These are phyloP conservation scores for Aegilops bicornis DNA, from an alignment of 176 grass and related monocot species.

Conservation along the genomic window DNA sequence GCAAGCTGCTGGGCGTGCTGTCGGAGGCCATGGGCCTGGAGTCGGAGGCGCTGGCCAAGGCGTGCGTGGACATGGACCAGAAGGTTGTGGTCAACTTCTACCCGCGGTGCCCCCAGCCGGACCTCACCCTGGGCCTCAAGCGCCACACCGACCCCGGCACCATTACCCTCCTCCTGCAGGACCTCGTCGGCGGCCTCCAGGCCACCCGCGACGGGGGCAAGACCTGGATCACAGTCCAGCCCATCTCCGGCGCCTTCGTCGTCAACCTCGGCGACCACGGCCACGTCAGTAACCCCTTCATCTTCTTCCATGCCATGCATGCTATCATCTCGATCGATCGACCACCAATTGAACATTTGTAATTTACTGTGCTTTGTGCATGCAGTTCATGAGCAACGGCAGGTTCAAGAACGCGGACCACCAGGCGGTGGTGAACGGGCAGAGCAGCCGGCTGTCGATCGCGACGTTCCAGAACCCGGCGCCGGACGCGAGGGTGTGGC, in stretches of 20 bases:
- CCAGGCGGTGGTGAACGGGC: constrained; percentile 88
- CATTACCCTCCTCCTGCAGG: constrained; percentile 89
- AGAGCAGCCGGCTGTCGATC: constrained; percentile 68
- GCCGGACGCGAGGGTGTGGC: constrained; percentile 69
- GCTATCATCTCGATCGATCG: background rate
- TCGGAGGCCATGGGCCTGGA: constrained; percentile 90
- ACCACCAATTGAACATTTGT: background rate
- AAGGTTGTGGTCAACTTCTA: constrained; percentile 97
- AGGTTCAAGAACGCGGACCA: constrained; percentile 95
- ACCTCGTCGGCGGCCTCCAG: constrained; percentile 95
- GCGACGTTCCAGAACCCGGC: constrained; percentile 96
- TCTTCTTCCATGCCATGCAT: background rate
- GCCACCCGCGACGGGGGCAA: constrained; percentile 77
- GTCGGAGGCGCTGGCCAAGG: constrained; percentile 48
- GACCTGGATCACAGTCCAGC: constrained; percentile 90
- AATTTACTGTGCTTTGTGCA: background rate
- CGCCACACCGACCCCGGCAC: constrained; percentile 92
- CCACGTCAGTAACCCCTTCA: constrained; percentile 39
- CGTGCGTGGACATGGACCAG: constrained; percentile 94
- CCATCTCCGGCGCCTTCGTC: constrained; percentile 67
- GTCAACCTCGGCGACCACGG: constrained; percentile 97
- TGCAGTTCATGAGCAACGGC: constrained; percentile 84
- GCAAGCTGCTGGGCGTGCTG: constrained; percentile 75
- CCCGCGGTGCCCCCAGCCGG: constrained; percentile 86
- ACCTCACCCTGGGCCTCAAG: constrained; percentile 92